A percentile compares a stretch with the other conserved stretches of the same genome.
Conservation (phyloP, 108 stramenopile species). For the Cylindrotheca fusiformis region DNA sequence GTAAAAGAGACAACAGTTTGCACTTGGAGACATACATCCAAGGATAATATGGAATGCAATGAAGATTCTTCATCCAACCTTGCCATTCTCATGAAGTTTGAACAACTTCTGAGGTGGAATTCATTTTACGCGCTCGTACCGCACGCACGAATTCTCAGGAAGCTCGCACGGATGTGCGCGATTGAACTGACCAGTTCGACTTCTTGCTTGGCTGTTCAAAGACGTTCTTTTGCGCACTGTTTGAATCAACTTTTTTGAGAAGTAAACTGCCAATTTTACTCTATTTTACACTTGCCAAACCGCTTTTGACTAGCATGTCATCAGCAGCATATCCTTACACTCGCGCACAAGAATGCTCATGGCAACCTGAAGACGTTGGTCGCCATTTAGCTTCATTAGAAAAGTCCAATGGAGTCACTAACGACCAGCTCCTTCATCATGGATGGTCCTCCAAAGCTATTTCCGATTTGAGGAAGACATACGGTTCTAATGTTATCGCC, state of each 20-base stretch:
- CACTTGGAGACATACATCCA: no score
- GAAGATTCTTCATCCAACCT: no score
- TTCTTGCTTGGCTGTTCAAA: background rate
- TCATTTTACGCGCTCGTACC: background rate
- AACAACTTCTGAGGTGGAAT: background rate
- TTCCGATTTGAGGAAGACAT: constrained; percentile 32
- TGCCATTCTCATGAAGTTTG: background rate
- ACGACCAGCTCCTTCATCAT: constrained; percentile 48
- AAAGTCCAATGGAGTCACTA: background rate
- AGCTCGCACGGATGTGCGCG: background rate
- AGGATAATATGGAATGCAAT: no score
- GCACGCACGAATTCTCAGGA: background rate
- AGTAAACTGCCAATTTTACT: background rate
- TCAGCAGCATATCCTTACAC: constrained; percentile 57
- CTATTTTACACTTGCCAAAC: background rate
- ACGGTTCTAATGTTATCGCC: constrained; percentile 60
- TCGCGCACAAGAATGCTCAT: constrained; percentile 79
- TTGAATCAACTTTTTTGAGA: background rate
- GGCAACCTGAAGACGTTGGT: constrained; percentile 79
- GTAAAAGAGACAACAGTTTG: no score
- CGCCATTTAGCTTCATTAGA: constrained; percentile 52
- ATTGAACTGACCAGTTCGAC: background rate
- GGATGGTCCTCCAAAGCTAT: constrained; percentile 60
- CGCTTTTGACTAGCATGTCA: no score
- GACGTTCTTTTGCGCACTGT: no score